Evolutionary conservation across 345 rosid species (phyloP).

Genomic region (Syzygium jambos): DNA sequence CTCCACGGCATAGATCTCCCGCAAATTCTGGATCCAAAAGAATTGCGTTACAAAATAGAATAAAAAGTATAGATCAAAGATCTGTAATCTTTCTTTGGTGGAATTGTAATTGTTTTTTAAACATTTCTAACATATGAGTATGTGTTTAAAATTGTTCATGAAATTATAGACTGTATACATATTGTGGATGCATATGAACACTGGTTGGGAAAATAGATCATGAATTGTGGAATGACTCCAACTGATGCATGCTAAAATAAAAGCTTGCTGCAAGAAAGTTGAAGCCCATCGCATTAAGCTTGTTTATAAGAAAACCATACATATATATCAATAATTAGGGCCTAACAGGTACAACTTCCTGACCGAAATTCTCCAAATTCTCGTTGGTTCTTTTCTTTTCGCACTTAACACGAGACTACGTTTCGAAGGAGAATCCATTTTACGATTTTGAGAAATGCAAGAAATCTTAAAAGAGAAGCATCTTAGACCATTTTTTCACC

Average conservation of each 20-base stretch:
- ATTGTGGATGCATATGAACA: not conserved
- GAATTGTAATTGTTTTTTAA: not conserved
- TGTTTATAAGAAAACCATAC: not conserved
- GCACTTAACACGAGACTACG: not conserved
- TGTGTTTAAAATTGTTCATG: not conserved
- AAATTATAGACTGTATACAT: not conserved
- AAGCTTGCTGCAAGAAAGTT: not conserved
- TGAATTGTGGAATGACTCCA: not conserved
- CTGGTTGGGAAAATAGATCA: not conserved
- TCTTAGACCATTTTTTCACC: not conserved
- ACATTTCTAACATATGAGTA: not conserved
- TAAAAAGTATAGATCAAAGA: not conserved
- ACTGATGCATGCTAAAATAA: not conserved
- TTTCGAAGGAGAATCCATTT: not conserved
- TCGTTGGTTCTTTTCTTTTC: not conserved
- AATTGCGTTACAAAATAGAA: not conserved
- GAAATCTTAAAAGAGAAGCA: not conserved
- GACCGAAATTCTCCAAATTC: not conserved
- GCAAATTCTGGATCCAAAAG: slow-evolving; percentile 19
- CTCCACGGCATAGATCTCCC: slow-evolving; percentile 13
- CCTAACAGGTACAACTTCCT: not conserved
- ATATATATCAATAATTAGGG: not conserved
- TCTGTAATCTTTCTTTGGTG: not conserved
- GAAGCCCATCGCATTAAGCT: not conserved
- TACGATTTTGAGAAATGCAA: not conserved